Conservation (phyloP, 805 yeast species). For the Saccharomycopsis vini region DNA sequence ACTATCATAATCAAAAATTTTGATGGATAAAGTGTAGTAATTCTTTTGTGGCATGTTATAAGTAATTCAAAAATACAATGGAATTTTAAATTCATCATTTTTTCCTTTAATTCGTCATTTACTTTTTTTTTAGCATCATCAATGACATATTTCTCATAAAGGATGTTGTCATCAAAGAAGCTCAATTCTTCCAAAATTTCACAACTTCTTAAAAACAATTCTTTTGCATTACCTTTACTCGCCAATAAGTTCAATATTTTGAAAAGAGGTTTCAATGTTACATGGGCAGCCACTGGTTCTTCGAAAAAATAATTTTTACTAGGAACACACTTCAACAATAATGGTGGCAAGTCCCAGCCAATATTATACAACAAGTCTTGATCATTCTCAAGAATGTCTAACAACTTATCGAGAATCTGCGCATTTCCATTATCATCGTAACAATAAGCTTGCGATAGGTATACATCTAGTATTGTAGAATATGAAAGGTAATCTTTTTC, state of each 20-base stretch:
- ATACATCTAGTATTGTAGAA: constrained; percentile 61
- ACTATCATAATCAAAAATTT: constrained; percentile 66
- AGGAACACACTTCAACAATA: constrained; percentile 48
- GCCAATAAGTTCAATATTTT: constrained; percentile 57
- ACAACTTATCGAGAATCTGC: constrained; percentile 39
- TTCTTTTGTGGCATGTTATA: constrained; percentile 46
- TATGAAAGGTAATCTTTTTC: constrained; percentile 62
- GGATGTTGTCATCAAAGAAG: constrained; percentile 18
- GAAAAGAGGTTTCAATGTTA: constrained; percentile 30
- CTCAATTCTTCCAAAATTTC: constrained; percentile 45
- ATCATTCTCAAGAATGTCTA: constrained; percentile 35
- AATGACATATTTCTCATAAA: constrained; percentile 10
- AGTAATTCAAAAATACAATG: constrained; percentile 63
- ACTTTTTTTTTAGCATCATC: constrained; percentile 13
- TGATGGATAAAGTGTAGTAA: constrained; percentile 68
- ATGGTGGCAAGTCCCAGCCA: constrained; percentile 87
- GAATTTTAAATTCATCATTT: constrained; percentile 44
- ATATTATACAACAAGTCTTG: constrained; percentile 50
- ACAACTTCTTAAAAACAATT: constrained; percentile 59
- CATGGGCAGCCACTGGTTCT: constrained; percentile 21
- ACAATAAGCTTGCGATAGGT: constrained; percentile 37
- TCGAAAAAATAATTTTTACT: constrained; percentile 28
- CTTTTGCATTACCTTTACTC: constrained; percentile 69
- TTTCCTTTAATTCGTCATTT: constrained; percentile 14
- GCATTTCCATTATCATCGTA: constrained; percentile 43